Conservation (phyloP, 2,329 filamentous ascomycete species). For the Cryphonectria nitschkei region DNA sequence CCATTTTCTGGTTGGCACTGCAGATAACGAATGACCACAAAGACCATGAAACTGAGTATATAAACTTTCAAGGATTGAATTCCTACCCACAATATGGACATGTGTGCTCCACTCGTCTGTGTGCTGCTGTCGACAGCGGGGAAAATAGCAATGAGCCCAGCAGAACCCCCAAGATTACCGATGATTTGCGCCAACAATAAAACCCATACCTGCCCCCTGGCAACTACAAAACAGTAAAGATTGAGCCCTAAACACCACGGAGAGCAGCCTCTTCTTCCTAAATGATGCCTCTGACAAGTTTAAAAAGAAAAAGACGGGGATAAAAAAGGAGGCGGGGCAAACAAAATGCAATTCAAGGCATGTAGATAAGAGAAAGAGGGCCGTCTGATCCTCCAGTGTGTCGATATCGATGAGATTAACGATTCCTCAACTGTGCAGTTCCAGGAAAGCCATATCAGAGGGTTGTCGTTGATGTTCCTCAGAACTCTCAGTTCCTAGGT, state of each 20-base stretch:
- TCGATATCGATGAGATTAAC: constrained; percentile 4
- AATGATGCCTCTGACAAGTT: background rate
- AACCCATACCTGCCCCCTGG: constrained; percentile 18
- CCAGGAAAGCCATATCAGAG: background rate
- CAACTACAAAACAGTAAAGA: constrained; percentile 19
- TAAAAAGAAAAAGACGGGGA: background rate
- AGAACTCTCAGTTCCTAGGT: background rate
- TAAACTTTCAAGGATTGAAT: constrained; percentile 26
- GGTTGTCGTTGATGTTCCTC: background rate
- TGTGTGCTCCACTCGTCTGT: constrained; percentile 24
- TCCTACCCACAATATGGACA: constrained; percentile 29
- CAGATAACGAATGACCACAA: background rate
- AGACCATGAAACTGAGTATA: background rate
- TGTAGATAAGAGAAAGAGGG: constrained; percentile 10
- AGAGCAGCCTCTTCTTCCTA: constrained; percentile 9
- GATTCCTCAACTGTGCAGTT: constrained; percentile 1
- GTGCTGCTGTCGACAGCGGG: constrained; percentile 15
- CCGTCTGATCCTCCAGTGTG: constrained; percentile 6
- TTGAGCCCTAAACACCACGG: constrained; percentile 16
- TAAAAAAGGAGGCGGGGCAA: background rate
- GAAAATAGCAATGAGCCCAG: constrained; percentile 19
- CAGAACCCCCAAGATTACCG: constrained; percentile 23
- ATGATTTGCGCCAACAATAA: constrained; percentile 26
- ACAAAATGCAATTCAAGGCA: constrained; percentile 23
- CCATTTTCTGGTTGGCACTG: background rate